phyloP scores from a whole-genome alignment of 2,329 filamentous ascomycete species.

The Colletotrichum falcatum region DNA sequence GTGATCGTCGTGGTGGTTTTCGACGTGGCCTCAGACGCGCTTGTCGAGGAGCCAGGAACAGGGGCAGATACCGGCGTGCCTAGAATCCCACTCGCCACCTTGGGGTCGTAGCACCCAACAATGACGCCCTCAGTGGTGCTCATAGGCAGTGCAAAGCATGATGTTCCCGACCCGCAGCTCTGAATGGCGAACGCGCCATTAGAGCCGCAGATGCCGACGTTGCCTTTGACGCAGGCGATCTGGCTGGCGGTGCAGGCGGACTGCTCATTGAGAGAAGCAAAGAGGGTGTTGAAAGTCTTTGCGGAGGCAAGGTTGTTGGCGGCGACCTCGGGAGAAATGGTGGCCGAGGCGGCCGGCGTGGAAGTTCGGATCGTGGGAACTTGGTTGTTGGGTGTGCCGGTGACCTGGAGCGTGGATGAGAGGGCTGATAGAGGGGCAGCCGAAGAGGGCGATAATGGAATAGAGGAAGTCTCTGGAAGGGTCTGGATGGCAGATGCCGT shows the following conservation, averaged over 20 bases:
- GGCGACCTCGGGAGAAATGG: constrained; percentile 56
- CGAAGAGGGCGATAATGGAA: background rate
- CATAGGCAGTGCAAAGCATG: constrained; percentile 68
- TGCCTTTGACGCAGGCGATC: constrained; percentile 65
- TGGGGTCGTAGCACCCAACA: constrained; percentile 60
- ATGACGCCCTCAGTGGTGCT: constrained; percentile 59
- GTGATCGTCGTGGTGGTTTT: constrained; percentile 29
- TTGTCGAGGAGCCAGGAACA: constrained; percentile 30
- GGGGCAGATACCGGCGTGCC: constrained; percentile 46
- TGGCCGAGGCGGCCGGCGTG: constrained; percentile 53
- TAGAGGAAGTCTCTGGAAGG: background rate
- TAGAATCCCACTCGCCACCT: constrained; percentile 57
- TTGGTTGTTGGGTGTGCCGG: constrained; percentile 51
- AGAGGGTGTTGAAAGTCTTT: constrained; percentile 60
- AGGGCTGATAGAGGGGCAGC: background rate
- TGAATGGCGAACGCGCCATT: constrained; percentile 57
- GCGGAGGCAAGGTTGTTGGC: constrained; percentile 60
- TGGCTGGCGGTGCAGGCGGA: constrained; percentile 61
- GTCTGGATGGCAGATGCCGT: background rate
- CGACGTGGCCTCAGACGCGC: constrained; percentile 5
- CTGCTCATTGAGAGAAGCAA: constrained; percentile 56
- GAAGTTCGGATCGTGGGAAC: constrained; percentile 57
- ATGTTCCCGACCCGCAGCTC: constrained; percentile 50
- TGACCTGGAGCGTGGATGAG: constrained; percentile 41
- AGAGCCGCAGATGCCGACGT: constrained; percentile 59